These are phyloP conservation scores for Myxozyma mucilagina DNA, from an alignment of 805 yeast species.

Conservation along the genomic window DNA sequence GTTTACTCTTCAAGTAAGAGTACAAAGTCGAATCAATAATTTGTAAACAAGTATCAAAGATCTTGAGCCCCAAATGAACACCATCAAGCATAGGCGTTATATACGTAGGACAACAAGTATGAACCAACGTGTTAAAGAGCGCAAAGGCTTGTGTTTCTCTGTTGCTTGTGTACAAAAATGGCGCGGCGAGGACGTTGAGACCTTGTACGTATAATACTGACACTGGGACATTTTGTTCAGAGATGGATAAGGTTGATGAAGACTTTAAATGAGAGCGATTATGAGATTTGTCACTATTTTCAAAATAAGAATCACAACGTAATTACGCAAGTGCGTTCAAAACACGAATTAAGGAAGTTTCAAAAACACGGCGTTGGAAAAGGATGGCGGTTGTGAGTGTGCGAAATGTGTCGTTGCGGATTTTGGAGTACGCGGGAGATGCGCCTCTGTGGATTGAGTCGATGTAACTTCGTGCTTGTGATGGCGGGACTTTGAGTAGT, in stretches of 20 bases:
- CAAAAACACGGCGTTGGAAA: slow-evolving; percentile 68
- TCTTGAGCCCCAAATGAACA: slow-evolving; percentile 68
- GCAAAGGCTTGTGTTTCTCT: slow-evolving; percentile 87
- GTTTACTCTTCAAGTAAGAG: slow-evolving; percentile 57
- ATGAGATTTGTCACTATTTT: too few species aligned
- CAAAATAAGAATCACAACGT: slow-evolving; percentile 18
- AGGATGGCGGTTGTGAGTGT: slow-evolving; percentile 72
- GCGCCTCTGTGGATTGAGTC: slow-evolving; percentile 57
- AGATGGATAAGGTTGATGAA: too few species aligned
- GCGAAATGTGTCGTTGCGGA: slow-evolving; percentile 81
- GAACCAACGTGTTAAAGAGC: slow-evolving; percentile 61
- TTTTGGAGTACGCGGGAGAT: slow-evolving; percentile 62
- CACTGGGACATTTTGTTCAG: too few species aligned
- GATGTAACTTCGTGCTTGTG: slow-evolving; percentile 56
- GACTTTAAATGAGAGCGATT: too few species aligned
- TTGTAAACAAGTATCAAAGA: slow-evolving; percentile 72
- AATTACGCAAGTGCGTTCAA: slow-evolving; percentile 67
- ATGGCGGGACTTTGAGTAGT: slow-evolving; percentile 61
- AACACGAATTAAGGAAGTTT: slow-evolving; percentile 64
- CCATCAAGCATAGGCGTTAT: slow-evolving; percentile 76
- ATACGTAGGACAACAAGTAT: slow-evolving; percentile 70
- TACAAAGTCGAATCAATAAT: slow-evolving; percentile 72
- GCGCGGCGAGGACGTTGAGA: slow-evolving; percentile 83
- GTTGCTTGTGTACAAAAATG: slow-evolving; percentile 70
- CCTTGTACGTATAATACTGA: slow-evolving; percentile 75